phyloP scores from a whole-genome alignment of 192 early-diverging fungal species.

The Coemansia sp. region DNA sequence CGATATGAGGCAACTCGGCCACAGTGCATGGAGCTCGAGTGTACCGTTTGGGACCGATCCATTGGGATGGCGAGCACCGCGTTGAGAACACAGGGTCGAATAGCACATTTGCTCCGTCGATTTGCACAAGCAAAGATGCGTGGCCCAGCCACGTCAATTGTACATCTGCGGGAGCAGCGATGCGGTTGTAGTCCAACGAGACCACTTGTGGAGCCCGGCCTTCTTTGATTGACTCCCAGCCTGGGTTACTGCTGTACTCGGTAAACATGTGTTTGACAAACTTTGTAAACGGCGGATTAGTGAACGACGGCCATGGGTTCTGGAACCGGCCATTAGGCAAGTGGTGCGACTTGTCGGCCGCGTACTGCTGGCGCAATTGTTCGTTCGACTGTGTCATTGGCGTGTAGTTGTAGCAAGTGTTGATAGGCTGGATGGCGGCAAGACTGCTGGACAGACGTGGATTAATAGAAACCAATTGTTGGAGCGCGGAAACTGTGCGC shows the following conservation, averaged over 20 bases:
- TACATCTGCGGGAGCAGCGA: conserved; percentile 18
- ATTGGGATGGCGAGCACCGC: conserved; percentile 70
- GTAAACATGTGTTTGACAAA: conserved; percentile 20
- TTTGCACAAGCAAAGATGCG: conserved; percentile 65
- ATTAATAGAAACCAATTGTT: neutral
- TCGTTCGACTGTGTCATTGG: neutral
- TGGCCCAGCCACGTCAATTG: conserved; percentile 64
- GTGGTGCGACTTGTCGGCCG: conserved; percentile 49
- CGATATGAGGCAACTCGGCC: conserved; percentile 65
- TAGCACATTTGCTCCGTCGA: conserved; percentile 67
- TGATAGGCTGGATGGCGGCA: neutral
- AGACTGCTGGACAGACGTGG: conserved; percentile 2
- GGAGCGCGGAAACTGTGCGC: neutral
- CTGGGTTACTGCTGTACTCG: conserved; percentile 11
- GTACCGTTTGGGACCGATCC: conserved; percentile 66
- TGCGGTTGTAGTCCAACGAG: conserved; percentile 20
- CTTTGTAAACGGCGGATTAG: neutral
- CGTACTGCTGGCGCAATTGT: conserved; percentile 4
- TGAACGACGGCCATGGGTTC: conserved; percentile 68
- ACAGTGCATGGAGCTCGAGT: conserved; percentile 65
- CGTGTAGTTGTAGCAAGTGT: neutral
- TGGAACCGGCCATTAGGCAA: conserved; percentile 58
- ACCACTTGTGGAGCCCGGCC: conserved; percentile 31
- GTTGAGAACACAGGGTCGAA: conserved; percentile 76
- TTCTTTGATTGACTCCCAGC: conserved; percentile 22